Conservation (phyloP, 1,139 yeast genomes). For the Hansenula anomala region DNA sequence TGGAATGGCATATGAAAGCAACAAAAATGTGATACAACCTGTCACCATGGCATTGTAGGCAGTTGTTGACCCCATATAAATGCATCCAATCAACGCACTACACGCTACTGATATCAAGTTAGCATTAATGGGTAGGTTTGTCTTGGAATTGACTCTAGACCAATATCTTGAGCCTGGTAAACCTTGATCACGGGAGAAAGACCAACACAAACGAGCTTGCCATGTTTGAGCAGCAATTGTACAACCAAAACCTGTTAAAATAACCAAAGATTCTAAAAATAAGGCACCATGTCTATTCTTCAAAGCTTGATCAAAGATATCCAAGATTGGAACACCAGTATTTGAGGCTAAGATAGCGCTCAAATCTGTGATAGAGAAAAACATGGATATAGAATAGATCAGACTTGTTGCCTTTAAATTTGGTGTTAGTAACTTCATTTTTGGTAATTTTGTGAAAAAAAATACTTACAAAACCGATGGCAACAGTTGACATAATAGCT, state of each 20-base stretch:
- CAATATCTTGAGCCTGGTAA: slow-evolving; percentile 41
- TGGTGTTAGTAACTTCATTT: no score
- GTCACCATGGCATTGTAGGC: slow-evolving; percentile 52
- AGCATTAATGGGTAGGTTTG: slow-evolving; percentile 46
- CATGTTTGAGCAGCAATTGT: slow-evolving; percentile 66
- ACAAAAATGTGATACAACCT: slow-evolving; percentile 44
- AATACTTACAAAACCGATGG: slow-evolving; percentile 56
- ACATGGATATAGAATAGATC: slow-evolving; percentile 53
- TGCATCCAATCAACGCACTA: slow-evolving; percentile 40
- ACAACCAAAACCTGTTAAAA: slow-evolving; percentile 63
- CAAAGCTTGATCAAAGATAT: slow-evolving; percentile 52
- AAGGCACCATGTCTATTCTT: slow-evolving; percentile 49
- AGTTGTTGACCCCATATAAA: slow-evolving; percentile 45
- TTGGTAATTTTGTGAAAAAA: no score
- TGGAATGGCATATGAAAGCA: slow-evolving; percentile 43
- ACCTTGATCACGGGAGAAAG: slow-evolving; percentile 63
- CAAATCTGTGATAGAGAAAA: slow-evolving; percentile 49
- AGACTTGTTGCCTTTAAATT: no score
- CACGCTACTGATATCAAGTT: slow-evolving; percentile 42
- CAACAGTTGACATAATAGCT: slow-evolving; percentile 57
- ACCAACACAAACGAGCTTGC: slow-evolving; percentile 72
- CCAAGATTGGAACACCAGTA: slow-evolving; percentile 57
- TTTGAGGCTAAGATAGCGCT: slow-evolving; percentile 36
- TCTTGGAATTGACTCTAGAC: slow-evolving; percentile 37
- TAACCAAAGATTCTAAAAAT: slow-evolving; percentile 48